Evolutionary conservation across 2,329 filamentous ascomycete species (phyloP).

Genomic region (Bertia moriformis): DNA sequence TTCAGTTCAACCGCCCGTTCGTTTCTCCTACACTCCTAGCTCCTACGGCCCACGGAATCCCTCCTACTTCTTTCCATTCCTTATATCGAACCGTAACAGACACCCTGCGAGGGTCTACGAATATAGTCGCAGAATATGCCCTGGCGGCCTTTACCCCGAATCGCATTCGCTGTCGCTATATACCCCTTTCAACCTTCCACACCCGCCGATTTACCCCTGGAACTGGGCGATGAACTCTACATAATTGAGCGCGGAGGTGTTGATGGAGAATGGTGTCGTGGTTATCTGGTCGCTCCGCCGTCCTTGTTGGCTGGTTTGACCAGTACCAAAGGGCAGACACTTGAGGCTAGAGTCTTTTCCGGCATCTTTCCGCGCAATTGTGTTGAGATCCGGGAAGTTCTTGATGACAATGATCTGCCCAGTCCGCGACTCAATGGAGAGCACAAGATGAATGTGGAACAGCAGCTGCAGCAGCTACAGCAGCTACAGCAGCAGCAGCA

Average conservation of each 20-base stretch:
- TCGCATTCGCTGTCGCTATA: slow-evolving; percentile 93
- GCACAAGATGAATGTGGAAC: too few species aligned
- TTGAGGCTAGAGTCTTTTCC: slow-evolving; percentile 94
- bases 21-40: too few species aligned
- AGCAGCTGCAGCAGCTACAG: slow-evolving; percentile 39
- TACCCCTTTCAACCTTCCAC: slow-evolving; percentile 82
- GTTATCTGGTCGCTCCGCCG: slow-evolving; percentile 87
- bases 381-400: slow-evolving; percentile 83
- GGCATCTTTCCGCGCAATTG: slow-evolving; percentile 92
- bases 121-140: too few species aligned
- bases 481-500: slow-evolving; percentile 19
- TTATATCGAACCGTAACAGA: too few species aligned
- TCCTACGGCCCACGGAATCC: too few species aligned
- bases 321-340: slow-evolving; percentile 76
- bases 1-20: too few species aligned
- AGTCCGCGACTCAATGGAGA: slow-evolving; percentile 15
- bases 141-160: slow-evolving; percentile 91
- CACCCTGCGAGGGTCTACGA: too few species aligned
- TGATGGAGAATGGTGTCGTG: slow-evolving; percentile 82
- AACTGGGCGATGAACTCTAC: slow-evolving; percentile 96
- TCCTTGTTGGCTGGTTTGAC: slow-evolving; percentile 85
- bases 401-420: slow-evolving; percentile 53
- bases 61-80: too few species aligned
- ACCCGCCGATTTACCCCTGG: slow-evolving; percentile 82
- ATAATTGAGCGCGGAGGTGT: slow-evolving; percentile 85